Evolutionary conservation across 495 filamentous ascomycete species (phyloP), one percentile per base, ranked within the genome.

Genomic region (Sordaria brevicollis): DNA sequence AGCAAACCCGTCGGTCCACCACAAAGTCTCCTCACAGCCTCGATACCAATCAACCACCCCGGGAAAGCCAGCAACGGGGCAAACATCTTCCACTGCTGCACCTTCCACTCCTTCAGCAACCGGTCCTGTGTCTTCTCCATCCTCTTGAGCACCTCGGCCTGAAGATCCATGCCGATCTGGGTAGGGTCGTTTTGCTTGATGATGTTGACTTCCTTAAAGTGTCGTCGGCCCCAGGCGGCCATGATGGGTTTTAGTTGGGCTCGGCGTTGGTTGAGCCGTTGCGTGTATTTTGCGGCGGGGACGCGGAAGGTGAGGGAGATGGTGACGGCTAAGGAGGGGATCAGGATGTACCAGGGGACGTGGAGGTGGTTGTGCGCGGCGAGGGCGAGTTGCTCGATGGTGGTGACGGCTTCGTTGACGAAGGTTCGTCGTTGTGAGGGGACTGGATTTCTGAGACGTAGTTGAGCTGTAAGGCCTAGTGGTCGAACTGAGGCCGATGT

Each of bases 301-400:
- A 89, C 74, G 49, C 88, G 86, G 73, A 90, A 75, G 36, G 81
- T 66, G 35, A 84, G 81, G 68, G 89, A 89, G 65, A 94, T 80
- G 65, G 86, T 39, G 3, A 93, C 67, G 2, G 92, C 90, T 1
- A 91, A 83, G 68, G 91, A 81, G 0, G 93, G 93, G 67, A 97
- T 86, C 33, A 88, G 85, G 9, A 86, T 74, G 65, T 78, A 88
- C 93, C 93, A 96, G 71, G 92, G 86, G 3, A 91, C 83, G 62
- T 83, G 81, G 33, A 86, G 86, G 72, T 81, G 15, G 35, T 75
- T 73, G 76, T 95, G 93, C 3, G 94, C 74, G 54, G 79, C 73
- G n/a, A 88, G 80, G 66, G 95, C 80, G 54, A 89, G 74, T 66
- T 79, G 74, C 36, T 89, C 83, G 19, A 90, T 84, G 70, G 79